These are phyloP conservation scores for Sugiyamaella floridensis DNA, from an alignment of 805 yeast species.

Conservation along the genomic window DNA sequence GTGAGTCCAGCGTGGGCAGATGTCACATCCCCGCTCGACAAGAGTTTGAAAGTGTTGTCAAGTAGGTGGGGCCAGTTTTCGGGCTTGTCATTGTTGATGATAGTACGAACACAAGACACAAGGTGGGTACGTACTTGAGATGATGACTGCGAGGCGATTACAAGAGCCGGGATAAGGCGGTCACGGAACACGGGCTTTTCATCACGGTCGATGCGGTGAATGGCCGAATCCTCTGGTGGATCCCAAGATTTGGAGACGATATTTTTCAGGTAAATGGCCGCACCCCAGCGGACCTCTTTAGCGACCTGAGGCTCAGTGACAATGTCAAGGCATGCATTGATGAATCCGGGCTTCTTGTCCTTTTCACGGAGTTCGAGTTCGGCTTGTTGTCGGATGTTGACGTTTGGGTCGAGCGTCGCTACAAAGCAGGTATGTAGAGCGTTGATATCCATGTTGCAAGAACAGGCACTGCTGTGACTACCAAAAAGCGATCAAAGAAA, in stretches of 20 bases:
- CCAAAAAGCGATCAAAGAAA: no score
- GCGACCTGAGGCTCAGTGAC: slow-evolving; percentile 47
- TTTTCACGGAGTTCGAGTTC: slow-evolving; percentile 57
- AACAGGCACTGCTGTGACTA: no score
- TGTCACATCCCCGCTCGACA: slow-evolving; percentile 39
- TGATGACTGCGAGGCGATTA: slow-evolving; percentile 32
- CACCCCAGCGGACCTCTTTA: slow-evolving; percentile 53
- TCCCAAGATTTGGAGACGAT: slow-evolving; percentile 61
- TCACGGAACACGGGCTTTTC: slow-evolving; percentile 72
- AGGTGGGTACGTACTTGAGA: slow-evolving; percentile 38
- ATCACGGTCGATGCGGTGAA: slow-evolving; percentile 45
- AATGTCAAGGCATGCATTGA: slow-evolving; percentile 77
- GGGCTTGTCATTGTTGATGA: slow-evolving; percentile 47
- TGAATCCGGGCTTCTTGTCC: slow-evolving; percentile 58
- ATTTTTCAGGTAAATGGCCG: slow-evolving; percentile 81
- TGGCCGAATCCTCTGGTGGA: slow-evolving; percentile 26
- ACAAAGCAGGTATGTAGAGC: slow-evolving; percentile 68
- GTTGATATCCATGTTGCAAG: slow-evolving; percentile 52
- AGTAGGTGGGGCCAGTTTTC: slow-evolving; percentile 49
- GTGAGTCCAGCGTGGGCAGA: slow-evolving; percentile 61
- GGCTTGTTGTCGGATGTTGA: slow-evolving; percentile 54
- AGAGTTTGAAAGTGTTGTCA: slow-evolving; percentile 39
- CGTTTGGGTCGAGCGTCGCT: slow-evolving; percentile 69
- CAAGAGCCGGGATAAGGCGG: slow-evolving; percentile 58
- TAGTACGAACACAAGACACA: slow-evolving; percentile 41